Percentiles rank a stretch among this genome's conserved stretches.
These are phyloP conservation scores for Bacidia rubella DNA, from an alignment of 495 filamentous ascomycete genomes.

Conservation along the genomic window DNA sequence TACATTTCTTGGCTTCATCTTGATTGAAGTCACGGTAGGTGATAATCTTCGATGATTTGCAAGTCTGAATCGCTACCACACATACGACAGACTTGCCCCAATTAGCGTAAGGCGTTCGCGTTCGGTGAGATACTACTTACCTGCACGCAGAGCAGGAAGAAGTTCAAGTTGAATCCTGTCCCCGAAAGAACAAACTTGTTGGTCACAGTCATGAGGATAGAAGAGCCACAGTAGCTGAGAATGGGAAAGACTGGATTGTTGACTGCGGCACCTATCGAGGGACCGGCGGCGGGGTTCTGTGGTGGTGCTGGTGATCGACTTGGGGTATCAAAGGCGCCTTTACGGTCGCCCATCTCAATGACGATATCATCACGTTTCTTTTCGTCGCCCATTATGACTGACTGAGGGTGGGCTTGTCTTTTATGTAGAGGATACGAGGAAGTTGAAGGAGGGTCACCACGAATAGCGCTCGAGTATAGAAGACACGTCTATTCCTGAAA, in stretches of 20 bases:
- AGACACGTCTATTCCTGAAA: not conserved
- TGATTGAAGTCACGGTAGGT: slow-evolving; percentile 81
- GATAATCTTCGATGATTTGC: slow-evolving; percentile 73
- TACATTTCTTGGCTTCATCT: slow-evolving; percentile 87
- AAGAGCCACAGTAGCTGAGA: slow-evolving; percentile 81
- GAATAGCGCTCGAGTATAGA: no score
- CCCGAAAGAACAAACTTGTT: slow-evolving; percentile 98
- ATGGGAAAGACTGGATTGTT: slow-evolving; percentile 72
- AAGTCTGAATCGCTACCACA: slow-evolving; percentile 71
- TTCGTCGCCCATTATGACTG: slow-evolving; percentile 48
- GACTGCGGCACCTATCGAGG: slow-evolving; percentile 28
- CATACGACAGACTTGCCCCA: slow-evolving; percentile 68
- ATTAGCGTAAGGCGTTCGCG: not conserved
- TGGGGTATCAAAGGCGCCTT: slow-evolving; percentile 37
- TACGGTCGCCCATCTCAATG: slow-evolving; percentile 60
- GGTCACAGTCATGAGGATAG: slow-evolving; percentile 96
- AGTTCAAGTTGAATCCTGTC: slow-evolving; percentile 85
- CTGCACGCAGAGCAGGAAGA: slow-evolving; percentile 85
- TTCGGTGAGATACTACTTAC: slow-evolving; percentile 45
- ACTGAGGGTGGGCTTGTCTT: not conserved
- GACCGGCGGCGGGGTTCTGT: slow-evolving; percentile 21
- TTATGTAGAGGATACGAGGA: no score
- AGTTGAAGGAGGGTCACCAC: not conserved
- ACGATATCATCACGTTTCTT: slow-evolving; percentile 77
- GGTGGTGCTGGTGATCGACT: slow-evolving; percentile 22